Evolutionary conservation across 495 filamentous ascomycete species (phyloP), one percentile per base, ranked within the genome.

Genomic region (Daldinia concentrica): DNA sequence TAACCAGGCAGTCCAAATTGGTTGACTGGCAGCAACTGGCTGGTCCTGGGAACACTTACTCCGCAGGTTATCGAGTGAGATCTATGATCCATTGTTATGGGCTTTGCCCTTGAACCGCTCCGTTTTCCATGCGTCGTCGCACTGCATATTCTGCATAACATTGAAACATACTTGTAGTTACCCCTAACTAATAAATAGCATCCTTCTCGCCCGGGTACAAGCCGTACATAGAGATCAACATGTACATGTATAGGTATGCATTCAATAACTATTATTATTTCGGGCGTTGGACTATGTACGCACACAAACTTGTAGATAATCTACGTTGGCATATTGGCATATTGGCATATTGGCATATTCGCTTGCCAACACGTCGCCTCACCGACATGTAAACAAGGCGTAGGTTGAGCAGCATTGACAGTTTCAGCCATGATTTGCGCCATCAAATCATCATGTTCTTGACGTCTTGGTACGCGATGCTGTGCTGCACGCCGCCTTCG

Each of bases 171-270:
- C 48, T n/a, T 26, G 58, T 68, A 72, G n/a, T n/a, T n/a, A n/a
- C n/a, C 55, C 41, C 61, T n/a, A n/a, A n/a, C 60, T 39, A 60
- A 43, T 34, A 30, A 61, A 64, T 65, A 60, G 51, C 50, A 62
- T 54, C 58, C 69, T 67, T 67, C 64, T 72, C 69, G 69, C 69
- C 69, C 64, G 56, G 48, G 22, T 66, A 73, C 58, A 73, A 34
- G 58, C 62, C 57, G 50, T 52, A 50, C 60, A 41, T 34, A 58
- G 3, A 52, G 63, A 50, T 65, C 54, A 63, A 54, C n/a, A 45
- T 64, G 58, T 48, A 27, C n/a, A n/a, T n/a, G n/a, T n/a, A n/a
- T n/a, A n/a, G n/a, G n/a, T 48, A n/a, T 5, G 24, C 43, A 63
- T 63, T 34, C 29, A 36, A 51, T 51, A 6, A 54, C 57, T 30